Conservation (phyloP, 1,139 yeast species). For the Scheffersomyces illinoinensis region DNA sequence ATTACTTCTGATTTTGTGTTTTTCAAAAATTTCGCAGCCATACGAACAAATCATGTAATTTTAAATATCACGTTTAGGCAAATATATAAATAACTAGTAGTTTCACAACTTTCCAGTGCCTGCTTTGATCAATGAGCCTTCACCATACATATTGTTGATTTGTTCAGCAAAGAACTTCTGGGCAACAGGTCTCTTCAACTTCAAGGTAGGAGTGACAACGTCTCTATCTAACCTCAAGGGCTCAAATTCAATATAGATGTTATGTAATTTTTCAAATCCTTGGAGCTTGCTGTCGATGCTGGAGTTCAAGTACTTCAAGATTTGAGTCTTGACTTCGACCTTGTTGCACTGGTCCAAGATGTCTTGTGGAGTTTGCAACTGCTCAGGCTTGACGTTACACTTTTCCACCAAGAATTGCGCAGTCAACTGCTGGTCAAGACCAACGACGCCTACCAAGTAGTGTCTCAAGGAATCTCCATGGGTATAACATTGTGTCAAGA, state of each 20-base stretch:
- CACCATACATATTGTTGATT: conserved; percentile 23
- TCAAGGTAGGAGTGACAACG: conserved; percentile 26
- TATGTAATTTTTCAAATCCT: conserved; percentile 26
- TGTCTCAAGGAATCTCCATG: conserved; percentile 24
- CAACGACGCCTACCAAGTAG: conserved; percentile 21
- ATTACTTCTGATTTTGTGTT: not conserved
- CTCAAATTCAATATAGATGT: conserved; percentile 23
- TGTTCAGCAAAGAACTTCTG: conserved; percentile 20
- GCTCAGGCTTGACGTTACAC: conserved; percentile 12
- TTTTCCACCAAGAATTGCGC: conserved; percentile 15
- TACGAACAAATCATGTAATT: too few species aligned
- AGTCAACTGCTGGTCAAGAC: conserved; percentile 20
- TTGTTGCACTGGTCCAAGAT: conserved; percentile 14
- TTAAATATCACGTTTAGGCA: not conserved
- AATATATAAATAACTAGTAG: not conserved
- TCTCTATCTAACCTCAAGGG: conserved; percentile 25
- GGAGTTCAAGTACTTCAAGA: conserved; percentile 11
- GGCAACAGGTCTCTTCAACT: conserved; percentile 26
- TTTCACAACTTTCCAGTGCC: not conserved
- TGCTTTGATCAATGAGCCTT: conserved; percentile 16
- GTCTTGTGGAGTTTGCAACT: conserved; percentile 16
- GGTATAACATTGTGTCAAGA: conserved; percentile 20
- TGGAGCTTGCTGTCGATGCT: conserved; percentile 11
- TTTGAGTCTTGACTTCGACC: conserved; percentile 9
- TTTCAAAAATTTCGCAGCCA: not conserved